Percentiles rank a stretch among this genome's conserved stretches.
Evolutionary conservation across 805 yeast genomes (phyloP).

Genomic region (Gaillardinia entomophila): DNA sequence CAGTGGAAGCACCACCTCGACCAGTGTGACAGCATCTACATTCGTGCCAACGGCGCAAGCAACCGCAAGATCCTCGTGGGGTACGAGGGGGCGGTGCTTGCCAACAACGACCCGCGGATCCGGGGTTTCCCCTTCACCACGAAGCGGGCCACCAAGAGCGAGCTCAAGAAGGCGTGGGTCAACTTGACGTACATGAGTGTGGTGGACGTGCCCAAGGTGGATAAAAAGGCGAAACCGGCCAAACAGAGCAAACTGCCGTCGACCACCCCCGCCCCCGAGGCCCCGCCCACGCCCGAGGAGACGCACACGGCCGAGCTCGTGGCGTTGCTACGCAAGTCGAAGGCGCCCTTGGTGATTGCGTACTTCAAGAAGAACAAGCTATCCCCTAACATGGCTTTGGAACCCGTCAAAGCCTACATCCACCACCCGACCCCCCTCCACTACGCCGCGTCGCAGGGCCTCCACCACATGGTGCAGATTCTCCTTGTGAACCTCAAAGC

Average conservation of each 20-base stretch:
- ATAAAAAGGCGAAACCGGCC: constrained; percentile 14
- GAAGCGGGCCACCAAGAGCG: constrained; percentile 75
- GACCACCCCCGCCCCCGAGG: constrained; percentile 3
- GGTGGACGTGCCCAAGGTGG: constrained; percentile 49
- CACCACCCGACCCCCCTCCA: constrained; percentile 73
- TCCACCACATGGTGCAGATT: constrained; percentile 59
- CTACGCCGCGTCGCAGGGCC: constrained; percentile 65
- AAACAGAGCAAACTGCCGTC: constrained; percentile 5
- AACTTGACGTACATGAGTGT: constrained; percentile 58
- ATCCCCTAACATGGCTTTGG: constrained; percentile 38
- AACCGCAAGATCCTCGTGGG: constrained; percentile 63
- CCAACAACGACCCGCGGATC: constrained; percentile 54
- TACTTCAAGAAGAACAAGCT: constrained; percentile 57
- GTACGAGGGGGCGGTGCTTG: constrained; percentile 52
- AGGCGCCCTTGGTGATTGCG: constrained; percentile 65
- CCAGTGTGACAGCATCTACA: constrained; percentile 63
- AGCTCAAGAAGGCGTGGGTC: constrained; percentile 79
- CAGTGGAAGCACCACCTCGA: constrained; percentile 60
- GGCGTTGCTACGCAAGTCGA: constrained; percentile 59
- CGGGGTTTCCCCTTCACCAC: constrained; percentile 84
- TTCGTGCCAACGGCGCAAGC: constrained; percentile 73
- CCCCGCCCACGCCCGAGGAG: constrained; percentile 21
- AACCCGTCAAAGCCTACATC: constrained; percentile 48
- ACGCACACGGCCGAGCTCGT: constrained; percentile 54
- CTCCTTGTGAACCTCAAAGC: constrained; percentile 62